A percentile compares a stretch with the other conserved stretches of the same genome.
Evolutionary conservation across 352 stramenopile genomes (phyloP).

Genomic region (Phytophthora vignae): DNA sequence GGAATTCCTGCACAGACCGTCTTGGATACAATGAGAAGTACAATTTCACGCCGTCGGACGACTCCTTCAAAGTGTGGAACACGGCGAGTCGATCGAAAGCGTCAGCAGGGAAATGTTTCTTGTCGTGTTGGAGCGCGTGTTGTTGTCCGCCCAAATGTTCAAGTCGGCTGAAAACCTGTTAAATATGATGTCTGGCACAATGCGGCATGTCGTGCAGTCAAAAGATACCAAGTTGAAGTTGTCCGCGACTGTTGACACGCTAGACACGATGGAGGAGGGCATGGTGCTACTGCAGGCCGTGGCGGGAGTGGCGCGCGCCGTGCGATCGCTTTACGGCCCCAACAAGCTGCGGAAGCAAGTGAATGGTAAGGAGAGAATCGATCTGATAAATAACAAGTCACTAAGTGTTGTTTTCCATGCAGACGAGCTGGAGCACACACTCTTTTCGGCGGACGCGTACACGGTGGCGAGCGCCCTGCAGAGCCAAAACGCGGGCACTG

Average conservation of each 20-base stretch:
- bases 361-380: slow-evolving; percentile 1
- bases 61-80: slow-evolving; percentile 90
- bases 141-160: no score
- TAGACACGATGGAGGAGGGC: slow-evolving; percentile 15
- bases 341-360: slow-evolving; percentile 41
- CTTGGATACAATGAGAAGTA: slow-evolving; percentile 94
- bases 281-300: slow-evolving; percentile 30
- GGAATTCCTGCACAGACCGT: slow-evolving; percentile 54
- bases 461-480: slow-evolving; percentile 30
- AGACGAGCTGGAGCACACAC: slow-evolving; percentile 30
- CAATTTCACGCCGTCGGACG: slow-evolving; percentile 93
- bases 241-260: slow-evolving; percentile 2
- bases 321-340: slow-evolving; percentile 38
- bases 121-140: background rate
- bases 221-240: slow-evolving; percentile 36
- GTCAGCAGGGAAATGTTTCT: background rate
- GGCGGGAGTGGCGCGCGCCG: slow-evolving; percentile 20
- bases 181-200: background rate
- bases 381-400: background rate
- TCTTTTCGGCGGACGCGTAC: slow-evolving; percentile 34
- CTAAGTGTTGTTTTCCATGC: background rate
- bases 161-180: no score
- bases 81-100: slow-evolving; percentile 54
- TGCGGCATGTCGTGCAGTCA: no score
- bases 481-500: slow-evolving; percentile 35